Base-by-base conservation (phyloP, 805 yeast species). In the Lachancea sp. region DNA sequence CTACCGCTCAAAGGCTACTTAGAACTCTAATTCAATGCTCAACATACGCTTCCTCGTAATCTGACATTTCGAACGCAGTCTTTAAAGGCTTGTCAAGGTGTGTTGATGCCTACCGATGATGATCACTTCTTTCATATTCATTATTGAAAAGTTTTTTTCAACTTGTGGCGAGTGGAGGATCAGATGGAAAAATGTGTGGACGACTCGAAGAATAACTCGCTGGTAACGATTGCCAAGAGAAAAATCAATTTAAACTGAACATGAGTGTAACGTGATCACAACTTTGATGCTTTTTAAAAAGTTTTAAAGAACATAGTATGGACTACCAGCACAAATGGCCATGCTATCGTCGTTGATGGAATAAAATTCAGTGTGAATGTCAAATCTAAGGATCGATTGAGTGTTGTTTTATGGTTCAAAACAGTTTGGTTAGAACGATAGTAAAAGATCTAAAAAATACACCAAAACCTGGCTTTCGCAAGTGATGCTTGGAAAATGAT, bases 31-130 rank as follows among this genome's bases (percentile, higher is more conserved):
- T 2, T n/a, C 12, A 26, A 17, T 17, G 9, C 12, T n/a, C 2
- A 20, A 63, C 69, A 49, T 59, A 65, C 67, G 69, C 74, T 55
- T 69, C 76, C 44, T 74, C 80, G 72, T 72, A 74, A 51, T 76
- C 81, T 50, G 81, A 75, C 82, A 77, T 77, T 17, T 25, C 33
- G 12, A 26, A 11, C 39, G 29, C 17, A 7, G n/a, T 15, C 13
- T 25, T 26, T 13, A n/a, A n/a, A 13, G 19, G 10, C 30, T 36
- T 35, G 27, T 35, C 19, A 12, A 18, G 25, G 16, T 13, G 18
- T 19, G 19, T 35, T 4, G 15, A 35, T 17, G 30, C 13, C 18
- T 16, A 9, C 13, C 18, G 27, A 9, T 39, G 42, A 10, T 7
- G 17, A 26, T 30, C 35, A 11, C 4, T 22, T 22, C 15, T 30